Evolutionary conservation across 352 stramenopile genomes (phyloP).

Genomic region (Phytophthora cactorum): DNA sequence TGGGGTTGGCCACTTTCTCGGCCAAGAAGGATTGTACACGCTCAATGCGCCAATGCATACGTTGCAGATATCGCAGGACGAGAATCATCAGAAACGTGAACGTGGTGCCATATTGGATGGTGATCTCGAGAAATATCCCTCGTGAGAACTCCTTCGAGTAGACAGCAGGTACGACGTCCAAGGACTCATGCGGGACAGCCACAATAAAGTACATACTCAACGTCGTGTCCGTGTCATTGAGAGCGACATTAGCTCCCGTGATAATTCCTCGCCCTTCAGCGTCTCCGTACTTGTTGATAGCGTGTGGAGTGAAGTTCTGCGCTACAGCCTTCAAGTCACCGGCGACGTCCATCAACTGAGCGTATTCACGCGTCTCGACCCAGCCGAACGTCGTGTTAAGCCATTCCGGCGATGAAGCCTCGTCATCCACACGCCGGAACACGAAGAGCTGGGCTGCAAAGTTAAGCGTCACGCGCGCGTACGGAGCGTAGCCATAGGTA

Average conservation of each 20-base stretch:
- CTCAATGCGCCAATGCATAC: slow-evolving; percentile 86
- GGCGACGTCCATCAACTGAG: slow-evolving; percentile 62
- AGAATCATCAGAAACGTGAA: slow-evolving; percentile 58
- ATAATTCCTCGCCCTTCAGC: slow-evolving; percentile 60
- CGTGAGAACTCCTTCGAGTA: slow-evolving; percentile 88
- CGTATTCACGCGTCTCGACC: slow-evolving; percentile 66
- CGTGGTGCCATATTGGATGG: slow-evolving; percentile 55
- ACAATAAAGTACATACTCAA: slow-evolving; percentile 89
- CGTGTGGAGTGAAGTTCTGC: slow-evolving; percentile 61
- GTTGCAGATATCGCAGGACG: slow-evolving; percentile 60
- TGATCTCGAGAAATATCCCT: slow-evolving; percentile 60
- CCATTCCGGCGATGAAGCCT: slow-evolving; percentile 66
- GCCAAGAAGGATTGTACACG: slow-evolving; percentile 79
- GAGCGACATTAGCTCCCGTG: slow-evolving; percentile 65
- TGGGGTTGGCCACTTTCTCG: slow-evolving; percentile 52
- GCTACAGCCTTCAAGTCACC: slow-evolving; percentile 71
- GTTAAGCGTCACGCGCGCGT: slow-evolving; percentile 77
- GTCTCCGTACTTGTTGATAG: slow-evolving; percentile 82
- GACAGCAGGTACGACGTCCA: slow-evolving; percentile 56
- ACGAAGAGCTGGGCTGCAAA: slow-evolving; percentile 79
- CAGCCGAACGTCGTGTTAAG: slow-evolving; percentile 67
- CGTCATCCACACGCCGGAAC: slow-evolving; percentile 68
- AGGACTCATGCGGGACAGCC: slow-evolving; percentile 61
- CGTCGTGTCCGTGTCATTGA: slow-evolving; percentile 61
- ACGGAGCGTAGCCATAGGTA: slow-evolving; percentile 62